A percentile compares a stretch with the other conserved stretches of the same genome.
Conservation (phyloP, 2,329 filamentous ascomycete genomes). For the Colletotrichum gloeosporioides region DNA sequence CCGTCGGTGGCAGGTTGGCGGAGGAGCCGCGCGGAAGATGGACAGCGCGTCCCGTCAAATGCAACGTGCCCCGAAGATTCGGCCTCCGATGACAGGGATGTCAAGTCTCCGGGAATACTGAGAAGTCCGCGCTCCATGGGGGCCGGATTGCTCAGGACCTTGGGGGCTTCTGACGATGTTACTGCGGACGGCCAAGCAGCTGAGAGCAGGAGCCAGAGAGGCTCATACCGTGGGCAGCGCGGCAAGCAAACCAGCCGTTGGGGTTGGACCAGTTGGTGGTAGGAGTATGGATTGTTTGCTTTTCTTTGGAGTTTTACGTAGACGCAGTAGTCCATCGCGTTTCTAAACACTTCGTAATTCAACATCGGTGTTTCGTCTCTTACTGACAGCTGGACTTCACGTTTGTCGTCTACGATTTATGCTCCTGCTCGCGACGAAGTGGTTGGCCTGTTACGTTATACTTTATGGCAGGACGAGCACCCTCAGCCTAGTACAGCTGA, state of each 20-base stretch:
- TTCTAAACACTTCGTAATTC: background rate
- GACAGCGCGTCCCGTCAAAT: background rate
- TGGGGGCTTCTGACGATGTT: background rate
- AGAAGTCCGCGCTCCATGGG: constrained; percentile 15
- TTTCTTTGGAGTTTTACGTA: background rate
- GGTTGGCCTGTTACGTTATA: background rate
- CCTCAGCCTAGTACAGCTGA: background rate
- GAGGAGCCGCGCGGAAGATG: background rate
- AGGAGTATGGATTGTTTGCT: background rate
- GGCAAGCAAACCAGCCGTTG: background rate
- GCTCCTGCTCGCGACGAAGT: background rate
- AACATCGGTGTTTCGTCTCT: background rate
- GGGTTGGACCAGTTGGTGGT: constrained; percentile 9
- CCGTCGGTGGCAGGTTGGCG: background rate
- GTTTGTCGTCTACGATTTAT: background rate
- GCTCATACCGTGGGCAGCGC: background rate
- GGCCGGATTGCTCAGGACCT: background rate
- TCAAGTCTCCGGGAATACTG: background rate
- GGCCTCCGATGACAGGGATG: background rate
- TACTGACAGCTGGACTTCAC: background rate
- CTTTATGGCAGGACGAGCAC: background rate
- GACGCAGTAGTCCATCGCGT: background rate
- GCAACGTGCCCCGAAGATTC: constrained; percentile 12
- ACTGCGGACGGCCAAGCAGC: background rate
- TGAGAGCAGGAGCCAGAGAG: background rate